Conservation (phyloP, 83 land plant species). For the Diphasiastrum complanatum region DNA sequence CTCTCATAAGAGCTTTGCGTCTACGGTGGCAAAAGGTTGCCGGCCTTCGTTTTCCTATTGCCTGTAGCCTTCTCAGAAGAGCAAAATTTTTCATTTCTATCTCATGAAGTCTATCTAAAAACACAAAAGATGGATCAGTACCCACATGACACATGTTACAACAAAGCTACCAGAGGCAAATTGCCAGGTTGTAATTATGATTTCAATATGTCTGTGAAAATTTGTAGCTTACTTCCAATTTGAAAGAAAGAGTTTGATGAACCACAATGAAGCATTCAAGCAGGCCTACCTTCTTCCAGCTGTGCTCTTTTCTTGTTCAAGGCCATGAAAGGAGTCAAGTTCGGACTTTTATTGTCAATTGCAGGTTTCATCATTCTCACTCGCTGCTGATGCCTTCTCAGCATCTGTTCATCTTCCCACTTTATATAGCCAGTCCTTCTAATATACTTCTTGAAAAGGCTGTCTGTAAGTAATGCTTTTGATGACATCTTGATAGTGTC, state of each 20-base stretch:
- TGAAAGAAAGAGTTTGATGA: neutral
- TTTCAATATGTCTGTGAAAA: neutral
- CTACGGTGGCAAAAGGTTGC: constrained; percentile 6
- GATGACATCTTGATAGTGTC: too few relatives aligned
- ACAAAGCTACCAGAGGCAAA: neutral
- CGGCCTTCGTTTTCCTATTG: constrained; percentile 3
- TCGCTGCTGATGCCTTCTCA: constrained; percentile 9
- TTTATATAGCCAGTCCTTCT: constrained; percentile 13
- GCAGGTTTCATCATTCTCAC: constrained; percentile 13
- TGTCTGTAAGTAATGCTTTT: too few relatives aligned
- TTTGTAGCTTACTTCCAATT: neutral
- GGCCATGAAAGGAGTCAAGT: constrained; percentile 1
- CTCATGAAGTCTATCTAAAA: constrained; percentile 11
- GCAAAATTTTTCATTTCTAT: constrained; percentile 14
- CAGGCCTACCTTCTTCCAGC: constrained; percentile 18
- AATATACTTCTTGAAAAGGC: constrained; percentile 24
- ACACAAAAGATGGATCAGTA: neutral
- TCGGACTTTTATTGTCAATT: constrained; percentile 14
- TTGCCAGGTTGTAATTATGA: neutral
- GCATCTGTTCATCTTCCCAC: constrained; percentile 12
- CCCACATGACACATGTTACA: neutral
- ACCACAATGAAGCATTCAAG: neutral
- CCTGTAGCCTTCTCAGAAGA: constrained; percentile 7
- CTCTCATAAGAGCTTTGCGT: constrained; percentile 8
- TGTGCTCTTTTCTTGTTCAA: constrained; percentile 5